phyloP scores from a whole-genome alignment of 495 filamentous ascomycete species.

The Hypoxylon intermedium region DNA sequence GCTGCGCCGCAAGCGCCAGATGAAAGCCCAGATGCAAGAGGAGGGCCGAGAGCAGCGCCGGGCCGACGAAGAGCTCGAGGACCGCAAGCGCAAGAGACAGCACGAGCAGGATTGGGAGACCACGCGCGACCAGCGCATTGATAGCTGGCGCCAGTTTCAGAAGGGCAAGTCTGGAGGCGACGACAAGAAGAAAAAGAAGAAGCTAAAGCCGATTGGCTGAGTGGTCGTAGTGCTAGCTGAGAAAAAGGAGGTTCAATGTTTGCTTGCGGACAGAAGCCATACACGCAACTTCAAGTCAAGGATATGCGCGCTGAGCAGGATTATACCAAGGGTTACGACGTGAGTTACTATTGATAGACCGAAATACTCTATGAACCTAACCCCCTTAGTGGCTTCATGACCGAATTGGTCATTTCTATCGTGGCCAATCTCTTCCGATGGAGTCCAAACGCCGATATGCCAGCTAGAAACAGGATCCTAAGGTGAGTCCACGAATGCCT shows the following conservation, averaged over 20 bases:
- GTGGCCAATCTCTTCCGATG: background rate
- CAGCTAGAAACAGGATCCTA: background rate
- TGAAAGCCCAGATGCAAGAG: constrained; percentile 95
- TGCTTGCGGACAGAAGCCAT: no score
- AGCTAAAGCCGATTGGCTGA: constrained; percentile 68
- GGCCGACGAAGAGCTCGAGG: constrained; percentile 84
- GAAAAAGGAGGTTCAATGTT: no score
- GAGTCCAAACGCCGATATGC: background rate
- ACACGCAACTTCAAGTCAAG: no score
- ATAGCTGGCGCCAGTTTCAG: constrained; percentile 92
- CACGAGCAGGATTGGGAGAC: constrained; percentile 93
- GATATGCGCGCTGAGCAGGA: no score
- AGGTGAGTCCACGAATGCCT: constrained; percentile 30
- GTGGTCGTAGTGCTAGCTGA: background rate
- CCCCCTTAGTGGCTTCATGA: constrained; percentile 43
- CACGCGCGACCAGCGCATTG: constrained; percentile 88
- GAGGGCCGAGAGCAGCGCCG: constrained; percentile 90
- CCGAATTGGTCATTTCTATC: constrained; percentile 11
- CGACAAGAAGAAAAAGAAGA: constrained; percentile 92
- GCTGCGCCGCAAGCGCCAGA: constrained; percentile 78
- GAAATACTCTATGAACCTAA: constrained; percentile 42
- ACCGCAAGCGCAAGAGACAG: constrained; percentile 89
- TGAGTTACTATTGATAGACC: constrained; percentile 47
- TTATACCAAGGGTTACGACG: constrained; percentile 34
- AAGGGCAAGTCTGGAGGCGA: constrained; percentile 64